Conservation (phyloP, 352 stramenopile genomes). For the Globisporangium viniferum region DNA sequence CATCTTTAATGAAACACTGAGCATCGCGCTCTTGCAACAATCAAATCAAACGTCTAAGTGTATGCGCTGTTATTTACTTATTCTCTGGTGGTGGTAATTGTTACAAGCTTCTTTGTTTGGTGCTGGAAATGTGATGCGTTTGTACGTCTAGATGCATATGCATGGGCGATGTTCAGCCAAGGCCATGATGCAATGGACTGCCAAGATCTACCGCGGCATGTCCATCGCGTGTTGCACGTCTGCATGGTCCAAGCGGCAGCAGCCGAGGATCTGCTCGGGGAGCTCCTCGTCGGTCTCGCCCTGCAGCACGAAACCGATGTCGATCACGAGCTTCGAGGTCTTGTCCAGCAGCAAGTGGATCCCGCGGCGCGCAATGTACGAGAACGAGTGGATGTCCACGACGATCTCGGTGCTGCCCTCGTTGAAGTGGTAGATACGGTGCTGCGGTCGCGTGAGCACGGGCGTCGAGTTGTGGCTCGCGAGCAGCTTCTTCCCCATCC, state of each 20-base stretch:
- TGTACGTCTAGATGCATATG: neutral
- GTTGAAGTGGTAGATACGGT: conserved; percentile 79
- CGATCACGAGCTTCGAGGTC: conserved; percentile 76
- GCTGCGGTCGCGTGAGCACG: conserved; percentile 79
- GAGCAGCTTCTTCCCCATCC: conserved; percentile 75
- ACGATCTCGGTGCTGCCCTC: conserved; percentile 70
- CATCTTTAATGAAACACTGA: neutral
- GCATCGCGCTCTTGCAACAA: neutral
- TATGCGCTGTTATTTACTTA: neutral
- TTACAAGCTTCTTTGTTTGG: neutral
- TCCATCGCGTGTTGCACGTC: conserved; percentile 64
- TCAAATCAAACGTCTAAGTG: neutral
- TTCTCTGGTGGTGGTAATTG: neutral
- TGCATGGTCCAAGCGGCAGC: conserved; percentile 71
- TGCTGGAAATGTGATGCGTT: neutral
- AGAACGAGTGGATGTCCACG: conserved; percentile 81
- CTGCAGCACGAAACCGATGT: conserved; percentile 86
- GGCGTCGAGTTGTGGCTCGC: conserved; percentile 79
- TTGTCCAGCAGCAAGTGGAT: conserved; percentile 82
- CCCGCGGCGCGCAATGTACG: conserved; percentile 75
- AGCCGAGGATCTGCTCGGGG: conserved; percentile 82
- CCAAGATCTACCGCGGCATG: conserved; percentile 31
- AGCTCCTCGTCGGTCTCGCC: conserved; percentile 86
- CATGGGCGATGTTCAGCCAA: neutral
- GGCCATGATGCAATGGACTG: neutral